Conservation (phyloP, 306 rosid genomes). For the Sicyos edulis region DNA sequence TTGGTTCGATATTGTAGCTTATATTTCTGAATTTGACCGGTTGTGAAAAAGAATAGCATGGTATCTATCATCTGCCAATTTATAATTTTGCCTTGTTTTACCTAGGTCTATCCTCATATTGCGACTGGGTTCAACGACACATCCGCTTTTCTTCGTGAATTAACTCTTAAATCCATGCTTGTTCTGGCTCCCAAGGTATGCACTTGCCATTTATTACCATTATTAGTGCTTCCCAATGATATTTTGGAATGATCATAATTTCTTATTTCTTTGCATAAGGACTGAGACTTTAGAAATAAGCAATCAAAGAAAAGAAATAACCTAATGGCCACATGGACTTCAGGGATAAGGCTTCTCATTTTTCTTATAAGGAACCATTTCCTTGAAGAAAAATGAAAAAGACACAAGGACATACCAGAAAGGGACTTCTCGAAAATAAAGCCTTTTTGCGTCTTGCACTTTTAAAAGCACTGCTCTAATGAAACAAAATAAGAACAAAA, state of each 20-base stretch:
- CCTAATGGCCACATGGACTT: neutral
- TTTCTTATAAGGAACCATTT: too few relatives aligned
- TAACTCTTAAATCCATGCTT: slow-evolving; percentile 95
- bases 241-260: neutral
- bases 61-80: neutral
- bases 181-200: slow-evolving; percentile 82
- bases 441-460: too few relatives aligned
- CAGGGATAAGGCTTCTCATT: neutral
- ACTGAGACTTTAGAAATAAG: neutral
- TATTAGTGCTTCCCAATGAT: neutral
- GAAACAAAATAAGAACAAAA: neutral
- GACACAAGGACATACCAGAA: too few relatives aligned
- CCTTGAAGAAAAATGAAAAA: too few relatives aligned
- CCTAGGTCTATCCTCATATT: slow-evolving; percentile 89
- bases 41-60: neutral
- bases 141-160: slow-evolving; percentile 90
- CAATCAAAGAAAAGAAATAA: neutral
- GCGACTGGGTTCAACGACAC: slow-evolving; percentile 95
- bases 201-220: neutral
- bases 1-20: neutral
- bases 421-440: too few relatives aligned
- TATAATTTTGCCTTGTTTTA: slow-evolving; percentile 21
- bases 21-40: neutral
- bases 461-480: too few relatives aligned
- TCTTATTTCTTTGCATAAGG: neutral